A percentile compares a stretch with the other conserved stretches of the same genome.
phyloP scores from a whole-genome alignment of 805 yeast genomes.

The Dipodascopsis uninucleata region DNA sequence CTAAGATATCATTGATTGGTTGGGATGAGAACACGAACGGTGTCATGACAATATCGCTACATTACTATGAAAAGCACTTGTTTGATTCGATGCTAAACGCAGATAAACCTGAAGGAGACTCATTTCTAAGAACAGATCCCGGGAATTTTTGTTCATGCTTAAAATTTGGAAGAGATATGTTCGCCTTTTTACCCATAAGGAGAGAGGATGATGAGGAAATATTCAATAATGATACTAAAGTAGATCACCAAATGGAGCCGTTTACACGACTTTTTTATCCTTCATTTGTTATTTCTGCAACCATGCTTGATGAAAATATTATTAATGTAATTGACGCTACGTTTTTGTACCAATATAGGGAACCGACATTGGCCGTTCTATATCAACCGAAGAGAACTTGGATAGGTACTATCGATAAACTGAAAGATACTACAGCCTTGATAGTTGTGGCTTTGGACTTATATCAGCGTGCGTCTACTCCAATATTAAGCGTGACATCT shows the following conservation, averaged over 20 bases:
- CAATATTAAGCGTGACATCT: conserved; percentile 59
- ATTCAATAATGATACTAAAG: conserved; percentile 21
- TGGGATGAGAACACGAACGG: conserved; percentile 59
- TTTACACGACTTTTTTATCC: conserved; percentile 41
- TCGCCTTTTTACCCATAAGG: conserved; percentile 68
- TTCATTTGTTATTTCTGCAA: conserved; percentile 55
- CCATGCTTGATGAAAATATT: conserved; percentile 54
- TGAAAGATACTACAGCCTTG: conserved; percentile 59
- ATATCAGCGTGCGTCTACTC: conserved; percentile 53
- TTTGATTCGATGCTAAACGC: conserved; percentile 42
- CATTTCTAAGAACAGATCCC: conserved; percentile 61
- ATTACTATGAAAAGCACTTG: conserved; percentile 81
- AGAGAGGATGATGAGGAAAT: conserved; percentile 37
- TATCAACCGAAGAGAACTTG: conserved; percentile 60
- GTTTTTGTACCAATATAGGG: conserved; percentile 69
- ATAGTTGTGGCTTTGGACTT: conserved; percentile 68
- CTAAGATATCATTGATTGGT: conserved; percentile 70
- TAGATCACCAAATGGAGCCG: conserved; percentile 11
- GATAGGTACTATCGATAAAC: conserved; percentile 67
- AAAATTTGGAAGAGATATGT: conserved; percentile 54
- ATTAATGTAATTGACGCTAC: conserved; percentile 64
- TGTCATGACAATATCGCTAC: conserved; percentile 73
- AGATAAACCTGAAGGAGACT: conserved; percentile 33
- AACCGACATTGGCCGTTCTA: conserved; percentile 75
- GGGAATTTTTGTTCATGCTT: conserved; percentile 48